These are phyloP conservation scores for Helichrysum umbraculigerum DNA, from an alignment of 129 eudicot genomes.

Conservation along the genomic window DNA sequence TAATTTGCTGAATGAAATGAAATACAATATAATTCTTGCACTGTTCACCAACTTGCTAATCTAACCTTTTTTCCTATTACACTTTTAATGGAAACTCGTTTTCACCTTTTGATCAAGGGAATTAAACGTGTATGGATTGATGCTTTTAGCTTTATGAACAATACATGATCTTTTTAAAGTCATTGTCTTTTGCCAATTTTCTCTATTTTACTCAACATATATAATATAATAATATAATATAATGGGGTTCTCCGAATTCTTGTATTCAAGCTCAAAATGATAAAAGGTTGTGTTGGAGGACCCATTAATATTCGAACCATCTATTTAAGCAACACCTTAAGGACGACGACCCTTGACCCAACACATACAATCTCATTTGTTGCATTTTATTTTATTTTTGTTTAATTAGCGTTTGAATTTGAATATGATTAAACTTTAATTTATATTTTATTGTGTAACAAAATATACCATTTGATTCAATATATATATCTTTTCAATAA, in stretches of 20 bases:
- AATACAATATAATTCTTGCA: too few relatives aligned
- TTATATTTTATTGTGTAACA: not conserved
- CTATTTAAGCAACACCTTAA: slow-evolving; percentile 7
- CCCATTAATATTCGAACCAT: not conserved
- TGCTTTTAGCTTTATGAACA: not conserved
- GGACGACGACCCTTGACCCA: slow-evolving; percentile 15
- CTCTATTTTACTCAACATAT: slow-evolving; percentile 14
- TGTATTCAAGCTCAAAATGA: not conserved
- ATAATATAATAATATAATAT: too few relatives aligned
- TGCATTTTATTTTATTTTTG: not conserved
- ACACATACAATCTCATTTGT: not conserved
- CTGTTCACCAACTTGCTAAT: too few relatives aligned
- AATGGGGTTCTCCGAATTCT: too few relatives aligned
- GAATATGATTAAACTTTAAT: not conserved
- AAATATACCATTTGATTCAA: not conserved
- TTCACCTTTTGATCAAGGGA: not conserved
- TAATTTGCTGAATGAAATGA: too few relatives aligned
- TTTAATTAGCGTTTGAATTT: not conserved
- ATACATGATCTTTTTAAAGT: not conserved
- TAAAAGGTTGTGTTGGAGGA: not conserved
- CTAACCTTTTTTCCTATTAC: too few relatives aligned
- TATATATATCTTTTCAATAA: not conserved
- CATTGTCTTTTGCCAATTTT: not conserved
- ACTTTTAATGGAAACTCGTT: too few relatives aligned
- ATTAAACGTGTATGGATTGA: not conserved